Conservation (phyloP, 768 basidiomycete species). For the Auricularia auricula-judae region DNA sequence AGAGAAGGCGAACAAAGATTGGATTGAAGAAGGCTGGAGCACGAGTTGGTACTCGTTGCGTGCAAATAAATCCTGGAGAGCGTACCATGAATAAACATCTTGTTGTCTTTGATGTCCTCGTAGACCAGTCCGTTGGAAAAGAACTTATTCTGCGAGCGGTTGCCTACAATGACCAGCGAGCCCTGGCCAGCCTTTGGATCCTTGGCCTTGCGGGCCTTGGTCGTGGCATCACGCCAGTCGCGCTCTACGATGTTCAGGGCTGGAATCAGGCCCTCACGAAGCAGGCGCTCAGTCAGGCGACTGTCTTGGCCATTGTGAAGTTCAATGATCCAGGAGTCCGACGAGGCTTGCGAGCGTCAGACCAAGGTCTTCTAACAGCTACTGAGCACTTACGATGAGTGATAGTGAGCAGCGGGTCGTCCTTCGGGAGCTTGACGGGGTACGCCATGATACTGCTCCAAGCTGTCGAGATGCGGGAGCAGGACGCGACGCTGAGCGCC, state of each 20-base stretch:
- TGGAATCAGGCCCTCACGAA: conserved; percentile 51
- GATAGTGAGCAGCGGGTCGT: conserved; percentile 49
- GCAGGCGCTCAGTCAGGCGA: conserved; percentile 47
- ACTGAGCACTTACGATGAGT: conserved; percentile 43
- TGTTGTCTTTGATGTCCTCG: conserved; percentile 36
- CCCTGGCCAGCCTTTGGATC: conserved; percentile 48
- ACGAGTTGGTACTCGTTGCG: not conserved
- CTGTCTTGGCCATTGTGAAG: conserved; percentile 70
- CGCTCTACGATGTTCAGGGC: conserved; percentile 63
- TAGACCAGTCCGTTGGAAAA: conserved; percentile 79
- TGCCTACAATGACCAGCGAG: conserved; percentile 68
- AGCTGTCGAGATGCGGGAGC: too few relatives aligned
- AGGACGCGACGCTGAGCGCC: too few relatives aligned
- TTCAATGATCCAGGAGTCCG: conserved; percentile 65
- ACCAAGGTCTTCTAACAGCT: conserved; percentile 1
- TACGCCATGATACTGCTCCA: conserved; percentile 25
- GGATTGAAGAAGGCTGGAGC: conserved; percentile 62
- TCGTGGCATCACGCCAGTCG: conserved; percentile 53
- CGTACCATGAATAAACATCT: conserved; percentile 55
- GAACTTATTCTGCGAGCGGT: conserved; percentile 71
- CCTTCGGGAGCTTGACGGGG: conserved; percentile 38
- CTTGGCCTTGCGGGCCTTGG: conserved; percentile 29
- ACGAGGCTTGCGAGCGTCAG: conserved; percentile 32
- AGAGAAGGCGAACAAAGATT: conserved; percentile 52
- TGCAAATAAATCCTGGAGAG: not conserved